A percentile compares a stretch with the other conserved stretches of the same genome.
These are phyloP conservation scores for Scutellaria baicalensis DNA, from an alignment of 257 asterid genomes.

Conservation along the genomic window DNA sequence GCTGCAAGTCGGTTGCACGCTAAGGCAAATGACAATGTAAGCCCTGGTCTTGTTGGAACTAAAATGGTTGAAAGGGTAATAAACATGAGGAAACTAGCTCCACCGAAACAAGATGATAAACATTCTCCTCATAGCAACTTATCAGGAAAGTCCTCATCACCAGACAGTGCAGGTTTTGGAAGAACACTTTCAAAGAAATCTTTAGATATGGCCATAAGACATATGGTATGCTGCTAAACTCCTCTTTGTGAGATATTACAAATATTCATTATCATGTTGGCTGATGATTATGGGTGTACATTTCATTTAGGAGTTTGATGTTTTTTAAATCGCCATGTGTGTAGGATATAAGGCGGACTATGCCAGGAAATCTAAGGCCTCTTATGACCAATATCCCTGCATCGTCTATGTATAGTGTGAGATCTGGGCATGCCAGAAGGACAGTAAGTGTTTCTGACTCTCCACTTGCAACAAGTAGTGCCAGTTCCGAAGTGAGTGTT, in stretches of 20 bases:
- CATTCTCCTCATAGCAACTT: constrained; percentile 81
- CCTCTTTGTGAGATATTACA: neutral
- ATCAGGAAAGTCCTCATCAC: constrained; percentile 84
- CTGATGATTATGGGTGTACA: neutral
- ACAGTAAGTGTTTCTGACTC: constrained; percentile 76
- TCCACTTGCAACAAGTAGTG: constrained; percentile 94
- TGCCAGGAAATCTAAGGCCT: constrained; percentile 79
- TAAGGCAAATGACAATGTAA: constrained; percentile 88
- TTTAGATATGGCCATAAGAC: constrained; percentile 96
- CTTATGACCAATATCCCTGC: constrained; percentile 86
- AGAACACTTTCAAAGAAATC: constrained; percentile 95
- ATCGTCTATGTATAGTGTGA: constrained; percentile 91
- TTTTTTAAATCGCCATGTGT: constrained; percentile 1
- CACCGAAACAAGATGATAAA: constrained; percentile 79
- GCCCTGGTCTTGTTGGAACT: constrained; percentile 77
- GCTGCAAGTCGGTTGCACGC: constrained; percentile 64
- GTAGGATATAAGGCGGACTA: constrained; percentile 86
- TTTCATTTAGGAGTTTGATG: neutral
- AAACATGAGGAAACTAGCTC: constrained; percentile 90
- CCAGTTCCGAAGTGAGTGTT: constrained; percentile 89
- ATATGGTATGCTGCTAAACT: constrained; percentile 62
- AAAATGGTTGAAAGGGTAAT: constrained; percentile 97
- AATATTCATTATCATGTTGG: neutral
- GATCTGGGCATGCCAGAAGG: constrained; percentile 68
- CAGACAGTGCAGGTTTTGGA: constrained; percentile 91